Percentiles rank a stretch among this genome's conserved stretches.
Evolutionary conservation across 495 filamentous ascomycete genomes (phyloP).

Genomic region (Evansstolkia leycettana): DNA sequence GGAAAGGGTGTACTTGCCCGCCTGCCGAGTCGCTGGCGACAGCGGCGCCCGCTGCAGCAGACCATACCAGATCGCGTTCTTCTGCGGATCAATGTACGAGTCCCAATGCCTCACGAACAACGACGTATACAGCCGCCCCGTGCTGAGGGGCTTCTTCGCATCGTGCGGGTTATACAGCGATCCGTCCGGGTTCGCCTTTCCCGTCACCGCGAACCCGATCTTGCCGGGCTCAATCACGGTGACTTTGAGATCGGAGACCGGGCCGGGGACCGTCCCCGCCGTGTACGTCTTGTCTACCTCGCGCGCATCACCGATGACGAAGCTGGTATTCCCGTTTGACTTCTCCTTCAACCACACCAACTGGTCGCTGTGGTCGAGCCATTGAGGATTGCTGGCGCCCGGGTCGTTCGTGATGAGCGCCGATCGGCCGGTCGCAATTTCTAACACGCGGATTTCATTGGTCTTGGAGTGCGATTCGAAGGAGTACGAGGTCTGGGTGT

Average conservation of each 20-base stretch:
- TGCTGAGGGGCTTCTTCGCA: constrained; percentile 37
- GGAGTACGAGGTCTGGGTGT: constrained; percentile 66
- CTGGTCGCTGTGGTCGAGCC: constrained; percentile 53
- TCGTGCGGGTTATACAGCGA: constrained; percentile 42
- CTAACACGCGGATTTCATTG: constrained; percentile 61
- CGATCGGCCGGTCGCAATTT: constrained; percentile 56
- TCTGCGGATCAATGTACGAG: constrained; percentile 46
- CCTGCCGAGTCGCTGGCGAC: constrained; percentile 20
- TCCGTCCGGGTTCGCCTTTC: constrained; percentile 43
- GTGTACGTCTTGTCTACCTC: constrained; percentile 44
- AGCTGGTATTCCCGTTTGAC: constrained; percentile 54
- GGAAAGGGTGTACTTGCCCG: constrained; percentile 33
- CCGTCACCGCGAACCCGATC: constrained; percentile 59
- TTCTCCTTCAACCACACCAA: constrained; percentile 54
- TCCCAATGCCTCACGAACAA: constrained; percentile 56
- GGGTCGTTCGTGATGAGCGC: constrained; percentile 51
- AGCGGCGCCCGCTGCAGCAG: constrained; percentile 39
- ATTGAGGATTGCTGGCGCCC: constrained; percentile 57
- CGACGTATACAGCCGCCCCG: constrained; percentile 40
- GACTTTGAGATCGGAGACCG: constrained; percentile 65
- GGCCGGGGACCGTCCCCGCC: constrained; percentile 51
- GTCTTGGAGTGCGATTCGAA: constrained; percentile 70
- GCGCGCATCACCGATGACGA: constrained; percentile 46
- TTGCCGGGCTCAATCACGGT: constrained; percentile 46
- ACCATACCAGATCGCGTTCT: constrained; percentile 61